A percentile compares a stretch with the other conserved stretches of the same genome.
phyloP scores from a whole-genome alignment of 108 stramenopile genomes.

The Fistulifera pelliculosa region DNA sequence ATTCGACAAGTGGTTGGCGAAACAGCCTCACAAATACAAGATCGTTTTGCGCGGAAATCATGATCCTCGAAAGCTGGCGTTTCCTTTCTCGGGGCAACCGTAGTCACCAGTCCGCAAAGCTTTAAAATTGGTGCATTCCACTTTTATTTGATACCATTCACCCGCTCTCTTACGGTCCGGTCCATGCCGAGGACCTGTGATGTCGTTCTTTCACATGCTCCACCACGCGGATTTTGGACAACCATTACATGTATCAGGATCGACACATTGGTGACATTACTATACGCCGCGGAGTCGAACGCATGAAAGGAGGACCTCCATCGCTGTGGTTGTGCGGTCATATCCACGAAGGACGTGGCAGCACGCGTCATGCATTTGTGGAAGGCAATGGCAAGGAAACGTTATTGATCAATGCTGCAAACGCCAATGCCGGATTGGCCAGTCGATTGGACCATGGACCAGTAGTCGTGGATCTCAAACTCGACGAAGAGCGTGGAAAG shows the following conservation, averaged over 20 bases:
- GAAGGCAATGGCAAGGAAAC: conserved; percentile 24
- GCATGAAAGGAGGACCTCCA: conserved; percentile 27
- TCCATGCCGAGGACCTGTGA: conserved; percentile 35
- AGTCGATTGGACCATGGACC: conserved; percentile 48
- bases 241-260: conserved; percentile 29
- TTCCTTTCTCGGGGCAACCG: conserved; percentile 41
- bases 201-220: conserved; percentile 56
- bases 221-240: conserved; percentile 52
- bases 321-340: conserved; percentile 63
- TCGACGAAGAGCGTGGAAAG: neutral
- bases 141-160: conserved; percentile 30
- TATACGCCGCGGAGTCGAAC: conserved; percentile 34
- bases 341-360: conserved; percentile 68
- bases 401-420: conserved; percentile 63
- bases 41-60: conserved; percentile 75
- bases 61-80: conserved; percentile 38
- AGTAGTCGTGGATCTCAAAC: conserved; percentile 10
- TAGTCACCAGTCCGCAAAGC: conserved; percentile 30
- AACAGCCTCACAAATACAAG: conserved; percentile 55
- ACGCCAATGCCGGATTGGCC: conserved; percentile 63
- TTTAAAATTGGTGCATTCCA: conserved; percentile 17
- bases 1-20: conserved; percentile 53
- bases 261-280: conserved; percentile 40
- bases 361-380: conserved; percentile 20
- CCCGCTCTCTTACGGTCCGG: neutral